phyloP scores from a whole-genome alignment of 2,329 filamentous ascomycete species.

The Hysterium pulicare region DNA sequence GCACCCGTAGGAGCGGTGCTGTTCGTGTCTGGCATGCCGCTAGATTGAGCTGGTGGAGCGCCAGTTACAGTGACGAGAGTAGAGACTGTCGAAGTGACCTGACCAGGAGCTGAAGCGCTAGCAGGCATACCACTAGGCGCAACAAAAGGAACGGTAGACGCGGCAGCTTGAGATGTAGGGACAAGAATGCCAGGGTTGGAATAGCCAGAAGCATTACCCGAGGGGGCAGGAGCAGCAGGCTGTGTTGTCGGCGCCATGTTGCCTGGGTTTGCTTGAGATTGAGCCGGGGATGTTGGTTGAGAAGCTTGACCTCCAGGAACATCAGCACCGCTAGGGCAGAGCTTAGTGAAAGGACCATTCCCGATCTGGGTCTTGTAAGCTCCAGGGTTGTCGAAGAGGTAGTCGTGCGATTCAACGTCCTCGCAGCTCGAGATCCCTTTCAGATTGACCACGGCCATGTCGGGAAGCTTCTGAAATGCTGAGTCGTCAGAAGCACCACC shows the following conservation, averaged over 20 bases:
- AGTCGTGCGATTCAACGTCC: constrained; percentile 45
- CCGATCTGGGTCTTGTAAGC: constrained; percentile 42
- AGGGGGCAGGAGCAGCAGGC: neutral
- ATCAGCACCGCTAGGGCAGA: constrained; percentile 21
- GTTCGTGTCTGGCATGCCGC: neutral
- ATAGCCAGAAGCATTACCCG: too few relatives aligned
- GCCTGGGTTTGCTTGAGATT: neutral
- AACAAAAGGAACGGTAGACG: neutral
- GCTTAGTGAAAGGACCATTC: constrained; percentile 18
- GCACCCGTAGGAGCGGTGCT: neutral
- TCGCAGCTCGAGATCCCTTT: constrained; percentile 72
- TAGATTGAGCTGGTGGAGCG: neutral
- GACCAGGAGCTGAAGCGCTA: neutral
- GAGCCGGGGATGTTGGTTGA: neutral
- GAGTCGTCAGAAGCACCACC: constrained; percentile 39
- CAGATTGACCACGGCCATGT: constrained; percentile 69
- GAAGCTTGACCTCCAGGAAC: neutral
- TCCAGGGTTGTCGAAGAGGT: constrained; percentile 64
- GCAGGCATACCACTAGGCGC: too few relatives aligned
- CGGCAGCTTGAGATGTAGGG: neutral
- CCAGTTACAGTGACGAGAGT: constrained; percentile 1
- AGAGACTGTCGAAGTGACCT: neutral
- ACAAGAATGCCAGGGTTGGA: too few relatives aligned
- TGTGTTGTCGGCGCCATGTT: neutral
- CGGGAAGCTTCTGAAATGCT: constrained; percentile 60